phyloP scores from a whole-genome alignment of 1,284 basidiomycete genomes.

The Fomitopsis betulina region DNA sequence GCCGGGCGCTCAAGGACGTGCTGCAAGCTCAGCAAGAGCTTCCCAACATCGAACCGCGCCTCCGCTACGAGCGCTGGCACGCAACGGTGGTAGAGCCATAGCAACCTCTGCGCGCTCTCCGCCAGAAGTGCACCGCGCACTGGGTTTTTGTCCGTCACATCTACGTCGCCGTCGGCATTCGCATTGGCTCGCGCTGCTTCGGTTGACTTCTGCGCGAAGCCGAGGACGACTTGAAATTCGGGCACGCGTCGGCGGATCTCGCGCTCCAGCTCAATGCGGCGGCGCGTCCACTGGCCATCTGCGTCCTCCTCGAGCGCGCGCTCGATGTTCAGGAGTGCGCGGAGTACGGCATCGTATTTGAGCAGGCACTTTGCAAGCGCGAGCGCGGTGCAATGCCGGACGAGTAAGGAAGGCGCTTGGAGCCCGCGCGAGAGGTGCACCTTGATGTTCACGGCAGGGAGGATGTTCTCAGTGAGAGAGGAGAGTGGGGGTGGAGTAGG shows the following conservation, averaged over 20 bases:
- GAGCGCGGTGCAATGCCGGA: constrained; percentile 80
- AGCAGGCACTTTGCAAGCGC: constrained; percentile 67
- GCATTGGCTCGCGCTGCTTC: constrained; percentile 5
- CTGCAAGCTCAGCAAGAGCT: constrained; percentile 58
- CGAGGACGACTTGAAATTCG: constrained; percentile 80
- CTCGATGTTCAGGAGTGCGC: constrained; percentile 47
- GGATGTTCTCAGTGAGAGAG: constrained; percentile 67
- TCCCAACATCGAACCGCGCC: constrained; percentile 82
- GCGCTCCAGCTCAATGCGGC: constrained; percentile 61
- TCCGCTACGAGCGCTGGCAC: constrained; percentile 75
- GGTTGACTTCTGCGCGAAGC: constrained; percentile 58
- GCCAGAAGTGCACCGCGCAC: constrained; percentile 56
- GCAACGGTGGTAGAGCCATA: constrained; percentile 81
- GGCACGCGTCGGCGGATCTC: constrained; percentile 79
- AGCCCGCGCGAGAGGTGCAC: constrained; percentile 76
- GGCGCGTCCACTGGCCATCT: constrained; percentile 66
- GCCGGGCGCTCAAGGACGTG: constrained; percentile 12
- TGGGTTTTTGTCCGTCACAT: constrained; percentile 19
- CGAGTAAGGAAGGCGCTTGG: constrained; percentile 62
- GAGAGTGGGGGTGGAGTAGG: constrained; percentile 70
- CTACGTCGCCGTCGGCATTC: not conserved
- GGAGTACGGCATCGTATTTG: constrained; percentile 61
- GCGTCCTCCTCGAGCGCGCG: constrained; percentile 57
- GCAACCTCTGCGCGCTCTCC: constrained; percentile 74
- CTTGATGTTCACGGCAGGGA: constrained; percentile 72